These are phyloP conservation scores for Thozetella sp. DNA, from an alignment of 495 filamentous ascomycete genomes.

Conservation along the genomic window DNA sequence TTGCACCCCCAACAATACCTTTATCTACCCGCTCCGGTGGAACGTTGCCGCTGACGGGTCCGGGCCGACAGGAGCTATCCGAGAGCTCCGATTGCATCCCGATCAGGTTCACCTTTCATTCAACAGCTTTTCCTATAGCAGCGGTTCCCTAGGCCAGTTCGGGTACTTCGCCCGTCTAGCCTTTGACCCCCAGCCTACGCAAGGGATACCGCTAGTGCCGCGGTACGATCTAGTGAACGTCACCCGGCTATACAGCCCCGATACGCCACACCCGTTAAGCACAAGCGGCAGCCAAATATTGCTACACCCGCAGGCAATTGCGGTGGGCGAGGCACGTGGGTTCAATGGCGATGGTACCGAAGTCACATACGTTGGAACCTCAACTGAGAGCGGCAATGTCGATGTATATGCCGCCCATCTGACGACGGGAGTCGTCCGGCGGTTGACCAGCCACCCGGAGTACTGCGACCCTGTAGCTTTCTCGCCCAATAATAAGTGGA, in stretches of 20 bases:
- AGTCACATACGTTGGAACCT: constrained; percentile 21
- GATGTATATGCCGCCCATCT: constrained; percentile 26
- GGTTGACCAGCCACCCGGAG: constrained; percentile 24
- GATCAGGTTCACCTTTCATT: constrained; percentile 19
- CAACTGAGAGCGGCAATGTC: constrained; percentile 25
- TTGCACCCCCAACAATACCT: constrained; percentile 12
- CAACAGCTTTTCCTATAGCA: constrained; percentile 8
- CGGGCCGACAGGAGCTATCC: constrained; percentile 16
- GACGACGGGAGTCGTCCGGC: constrained; percentile 20
- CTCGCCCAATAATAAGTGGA: constrained; percentile 25
- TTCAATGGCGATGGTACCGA: constrained; percentile 26
- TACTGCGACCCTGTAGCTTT: constrained; percentile 27
- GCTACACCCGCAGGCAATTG: constrained; percentile 17
- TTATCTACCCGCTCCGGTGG: constrained; percentile 21
- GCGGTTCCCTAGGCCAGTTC: constrained; percentile 1
- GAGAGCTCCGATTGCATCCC: constrained; percentile 17
- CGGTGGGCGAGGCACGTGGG: constrained; percentile 29
- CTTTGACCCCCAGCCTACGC: constrained; percentile 16
- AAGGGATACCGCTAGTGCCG: constrained; percentile 12
- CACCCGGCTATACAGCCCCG: constrained; percentile 4
- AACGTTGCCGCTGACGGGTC: constrained; percentile 15
- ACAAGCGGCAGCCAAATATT: constrained; percentile 14
- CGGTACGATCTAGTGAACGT: constrained; percentile 24
- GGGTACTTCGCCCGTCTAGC: constrained; percentile 14
- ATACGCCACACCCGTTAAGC: background rate